phyloP scores from a whole-genome alignment of 176 grass and related monocot species.

The Chrysopogon serrulatus region DNA sequence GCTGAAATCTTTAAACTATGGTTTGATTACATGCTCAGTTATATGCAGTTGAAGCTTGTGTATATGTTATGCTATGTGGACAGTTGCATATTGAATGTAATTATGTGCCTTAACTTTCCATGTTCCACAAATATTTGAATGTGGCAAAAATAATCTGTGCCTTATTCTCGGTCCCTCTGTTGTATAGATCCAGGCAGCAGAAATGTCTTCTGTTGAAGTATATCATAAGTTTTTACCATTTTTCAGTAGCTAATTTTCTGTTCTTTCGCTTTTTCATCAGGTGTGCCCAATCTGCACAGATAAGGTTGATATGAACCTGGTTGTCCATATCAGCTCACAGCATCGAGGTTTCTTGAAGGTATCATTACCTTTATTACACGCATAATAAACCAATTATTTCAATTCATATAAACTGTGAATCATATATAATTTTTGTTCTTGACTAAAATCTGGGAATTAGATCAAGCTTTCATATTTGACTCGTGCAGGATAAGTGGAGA shows the following conservation, averaged over 20 bases:
- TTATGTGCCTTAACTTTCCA: not conserved
- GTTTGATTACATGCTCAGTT: not conserved
- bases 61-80: not conserved
- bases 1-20: not conserved
- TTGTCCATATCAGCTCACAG: slow-evolving; percentile 61
- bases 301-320: slow-evolving; percentile 56
- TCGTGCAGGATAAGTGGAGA: slow-evolving; percentile 55
- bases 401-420: not conserved
- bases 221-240: not conserved
- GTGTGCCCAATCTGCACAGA: slow-evolving; percentile 69
- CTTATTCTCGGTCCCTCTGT: not conserved
- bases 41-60: not conserved
- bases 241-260: slow-evolving; percentile 6
- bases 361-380: slow-evolving; percentile 24
- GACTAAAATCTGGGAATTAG: not conserved
- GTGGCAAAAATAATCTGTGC: not conserved
- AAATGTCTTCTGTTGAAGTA: not conserved
- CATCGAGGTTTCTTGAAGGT: slow-evolving; percentile 79
- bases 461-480: not conserved
- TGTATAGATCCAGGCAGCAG: not conserved
- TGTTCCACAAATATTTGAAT: not conserved
- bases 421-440: not conserved
- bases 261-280: slow-evolving; percentile 34
- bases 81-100: not conserved
- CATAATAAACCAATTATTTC: slow-evolving; percentile 19